Evolutionary conservation across 495 filamentous ascomycete species (phyloP).

Genomic region (Penicillium pulvis): DNA sequence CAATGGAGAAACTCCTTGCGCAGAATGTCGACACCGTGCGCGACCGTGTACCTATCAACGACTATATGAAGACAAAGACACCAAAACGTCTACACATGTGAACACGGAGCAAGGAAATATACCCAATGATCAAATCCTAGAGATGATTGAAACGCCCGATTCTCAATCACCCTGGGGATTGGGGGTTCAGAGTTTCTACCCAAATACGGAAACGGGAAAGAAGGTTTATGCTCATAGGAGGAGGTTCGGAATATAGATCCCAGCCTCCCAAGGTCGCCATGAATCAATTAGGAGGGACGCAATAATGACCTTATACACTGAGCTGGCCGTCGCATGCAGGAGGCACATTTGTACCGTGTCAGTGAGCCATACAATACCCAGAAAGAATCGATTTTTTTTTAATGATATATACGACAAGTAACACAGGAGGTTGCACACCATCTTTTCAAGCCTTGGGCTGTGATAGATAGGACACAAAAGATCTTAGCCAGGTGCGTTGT

Average conservation of each 20-base stretch:
- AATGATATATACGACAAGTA: too few species aligned
- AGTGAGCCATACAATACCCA: too few species aligned
- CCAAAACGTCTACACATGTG: not conserved
- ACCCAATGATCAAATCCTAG: not conserved
- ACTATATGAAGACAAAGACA: conserved; percentile 10
- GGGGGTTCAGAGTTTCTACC: conserved; percentile 30
- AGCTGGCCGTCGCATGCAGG: not conserved
- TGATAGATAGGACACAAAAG: not conserved
- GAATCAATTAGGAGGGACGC: not conserved
- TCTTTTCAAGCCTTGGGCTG: not conserved
- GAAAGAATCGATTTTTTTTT: too few species aligned
- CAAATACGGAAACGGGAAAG: not conserved
- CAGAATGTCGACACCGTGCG: conserved; percentile 30
- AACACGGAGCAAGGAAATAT: not conserved
- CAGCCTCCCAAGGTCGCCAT: not conserved
- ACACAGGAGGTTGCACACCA: too few species aligned
- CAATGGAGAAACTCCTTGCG: conserved; percentile 30
- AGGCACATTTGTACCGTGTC: too few species aligned
- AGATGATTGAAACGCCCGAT: not conserved
- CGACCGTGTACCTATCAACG: conserved; percentile 36
- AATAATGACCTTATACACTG: too few species aligned
- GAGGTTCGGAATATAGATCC: not conserved
- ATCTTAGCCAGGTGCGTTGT: too few species aligned
- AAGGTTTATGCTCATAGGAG: not conserved
- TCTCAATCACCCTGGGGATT: conserved; percentile 21